Evolutionary conservation across 768 basidiomycete species (phyloP), one percentile per base, ranked within the genome.

Genomic region (Boletellus sp.): DNA sequence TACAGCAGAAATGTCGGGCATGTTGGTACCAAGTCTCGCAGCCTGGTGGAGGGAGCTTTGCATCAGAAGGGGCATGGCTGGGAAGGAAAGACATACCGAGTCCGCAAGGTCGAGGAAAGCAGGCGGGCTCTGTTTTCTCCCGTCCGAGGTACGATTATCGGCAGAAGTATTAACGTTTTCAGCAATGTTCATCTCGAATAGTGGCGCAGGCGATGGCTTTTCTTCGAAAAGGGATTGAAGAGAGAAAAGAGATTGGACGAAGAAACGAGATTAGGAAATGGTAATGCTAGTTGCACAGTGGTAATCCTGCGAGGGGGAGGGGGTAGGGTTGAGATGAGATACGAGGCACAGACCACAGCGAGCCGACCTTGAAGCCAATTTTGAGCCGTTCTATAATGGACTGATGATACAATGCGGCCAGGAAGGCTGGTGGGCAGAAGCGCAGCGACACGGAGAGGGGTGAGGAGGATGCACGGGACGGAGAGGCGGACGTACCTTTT

Each of bases 21-120:
- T 80, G 79, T 87, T 90, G 77, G 80, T 85, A 69, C 86, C 87
- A 64, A 90, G 73, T 70, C 89, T 84, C 66, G 87, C 87, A 68
- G 86, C 83, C 90, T 90, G 61, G 50, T 26, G 6, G 33, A 36
- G 24, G 51, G 42, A 26, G 17, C 19, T 43, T 38, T 16, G 11
- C 45, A 38, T 54, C 40, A 46, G 38, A 42, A 43, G 48, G 35
- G 35, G 47, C 50, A 50, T 49, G 46, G 38, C 7, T 7, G 47
- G 52, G 52, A 38, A 49, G 43, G 47, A 36, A 48, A 79, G 48
- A 80, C 89, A 62, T 68, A 93, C 91, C 59, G 91, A 92, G 73
- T 94, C 91, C 52, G 91, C 91, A 62, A 94, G 83, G 77, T 94
- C 91, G 72, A 94, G 77, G 73, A 94, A 94, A 50, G 91, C 91